Base-by-base conservation (phyloP, 805 yeast species). In the Kodamaea fukazawae region DNA sequence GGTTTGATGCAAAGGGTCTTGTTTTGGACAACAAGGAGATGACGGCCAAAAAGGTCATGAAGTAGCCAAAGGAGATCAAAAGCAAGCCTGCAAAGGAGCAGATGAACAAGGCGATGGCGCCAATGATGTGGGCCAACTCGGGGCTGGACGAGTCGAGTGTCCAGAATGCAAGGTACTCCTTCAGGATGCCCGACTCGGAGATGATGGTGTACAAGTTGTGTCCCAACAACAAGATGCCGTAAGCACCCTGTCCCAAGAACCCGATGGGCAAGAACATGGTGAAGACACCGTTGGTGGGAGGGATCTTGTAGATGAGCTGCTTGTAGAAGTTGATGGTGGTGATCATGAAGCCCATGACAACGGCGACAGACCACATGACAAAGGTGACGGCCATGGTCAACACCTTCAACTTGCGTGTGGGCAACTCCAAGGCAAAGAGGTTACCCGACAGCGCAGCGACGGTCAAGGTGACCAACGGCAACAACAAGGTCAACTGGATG, bases 201-300 rank as follows among this genome's bases (percentile, higher is more conserved):
- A 36, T 28, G 2, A 38, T 17, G 11, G 27, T 22, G 50, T 53
- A 42, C 34, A 56, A 52, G 51, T 78, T 74, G 18, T 60, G 51
- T 6, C 86, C 82, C 45, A 79, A 64, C 36, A 76, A 58, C 46
- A 81, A 60, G 10, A 85, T 71, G 2, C 85, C 86, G 58, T 70
- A 86, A 2, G 86, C 75, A 1, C 93, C 95, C 61, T 89, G 96
- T 13, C 96, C 96, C 54, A 85, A 58, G 30, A 90, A 81, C 6
- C 96, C 96, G 33, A 88, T 66, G 1, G 95, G 89, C 38, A 87
- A 71, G 54, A 88, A 86, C 34, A 79, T 63, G n/a, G 89, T 73
- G 54, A 83, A 82, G 2, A 83, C 72, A 34, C 63, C 50, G 7
- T 61, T 57, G 41, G 79, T 72, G 4, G 71, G 63, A 2, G 95